A percentile compares a stretch with the other conserved stretches of the same genome.
phyloP scores from a whole-genome alignment of 1,284 basidiomycete species.

The Puccinia polysora region DNA sequence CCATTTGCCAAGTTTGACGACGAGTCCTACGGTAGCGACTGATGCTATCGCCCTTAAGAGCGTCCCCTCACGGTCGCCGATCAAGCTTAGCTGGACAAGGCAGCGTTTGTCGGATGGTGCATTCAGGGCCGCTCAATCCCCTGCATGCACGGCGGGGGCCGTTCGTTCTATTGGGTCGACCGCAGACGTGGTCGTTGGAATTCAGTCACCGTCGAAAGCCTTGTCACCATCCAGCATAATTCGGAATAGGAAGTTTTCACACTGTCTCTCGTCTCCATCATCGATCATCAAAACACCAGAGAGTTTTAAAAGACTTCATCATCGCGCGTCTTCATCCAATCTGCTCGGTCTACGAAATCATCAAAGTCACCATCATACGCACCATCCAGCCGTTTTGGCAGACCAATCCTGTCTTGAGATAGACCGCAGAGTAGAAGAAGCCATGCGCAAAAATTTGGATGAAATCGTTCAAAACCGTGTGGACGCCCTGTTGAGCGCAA shows the following conservation, averaged over 20 bases:
- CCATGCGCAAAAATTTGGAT: constrained; percentile 6
- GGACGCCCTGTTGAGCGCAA: constrained; percentile 26
- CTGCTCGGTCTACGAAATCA: background rate
- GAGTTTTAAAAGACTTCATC: background rate
- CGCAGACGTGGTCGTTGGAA: background rate
- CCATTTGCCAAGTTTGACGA: background rate
- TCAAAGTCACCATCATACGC: too few species aligned
- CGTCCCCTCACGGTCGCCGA: background rate
- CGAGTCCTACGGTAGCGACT: too few species aligned
- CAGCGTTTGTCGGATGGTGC: background rate
- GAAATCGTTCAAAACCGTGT: constrained; percentile 17
- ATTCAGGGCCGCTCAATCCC: background rate
- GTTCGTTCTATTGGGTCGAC: too few species aligned
- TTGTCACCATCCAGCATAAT: background rate
- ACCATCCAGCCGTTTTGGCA: too few species aligned
- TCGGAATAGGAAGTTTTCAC: background rate
- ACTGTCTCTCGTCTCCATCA: background rate
- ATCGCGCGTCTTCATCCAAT: background rate
- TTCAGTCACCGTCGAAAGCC: background rate
- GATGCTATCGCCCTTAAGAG: too few species aligned
- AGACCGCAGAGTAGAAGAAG: constrained; percentile 13
- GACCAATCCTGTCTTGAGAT: too few species aligned
- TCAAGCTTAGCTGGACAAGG: background rate
- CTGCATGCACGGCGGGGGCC: too few species aligned
- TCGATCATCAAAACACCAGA: background rate